Conservation (phyloP, 2,329 filamentous ascomycete genomes). For the Delphinella strobiligena region DNA sequence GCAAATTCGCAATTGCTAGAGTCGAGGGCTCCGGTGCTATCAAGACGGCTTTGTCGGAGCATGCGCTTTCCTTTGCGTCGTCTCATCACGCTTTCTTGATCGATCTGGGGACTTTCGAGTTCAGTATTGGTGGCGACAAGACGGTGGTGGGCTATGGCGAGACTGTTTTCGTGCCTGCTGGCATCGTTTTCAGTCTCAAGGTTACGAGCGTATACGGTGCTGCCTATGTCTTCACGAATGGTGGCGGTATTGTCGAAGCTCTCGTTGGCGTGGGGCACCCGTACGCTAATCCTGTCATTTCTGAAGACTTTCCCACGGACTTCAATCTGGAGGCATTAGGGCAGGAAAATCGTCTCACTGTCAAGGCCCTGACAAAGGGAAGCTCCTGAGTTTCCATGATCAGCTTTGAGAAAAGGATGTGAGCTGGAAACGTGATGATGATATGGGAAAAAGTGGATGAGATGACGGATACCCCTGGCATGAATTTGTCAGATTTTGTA, state of each 20-base stretch:
- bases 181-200: constrained; percentile 31
- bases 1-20: constrained; percentile 41
- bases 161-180: constrained; percentile 37
- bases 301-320: constrained; percentile 1
- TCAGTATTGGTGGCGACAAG: constrained; percentile 26
- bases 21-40: constrained; percentile 30
- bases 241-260: constrained; percentile 34
- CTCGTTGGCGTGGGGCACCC: constrained; percentile 22
- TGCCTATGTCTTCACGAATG: constrained; percentile 37
- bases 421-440: no score
- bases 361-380: no score
- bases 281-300: constrained; percentile 11
- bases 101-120: constrained; percentile 33
- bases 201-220: constrained; percentile 37
- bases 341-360: no score
- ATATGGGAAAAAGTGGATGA: no score
- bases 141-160: constrained; percentile 34
- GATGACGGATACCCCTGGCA: no score
- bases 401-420: no score
- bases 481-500: no score
- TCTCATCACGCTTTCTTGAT: constrained; percentile 44
- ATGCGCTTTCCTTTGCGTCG: constrained; percentile 28
- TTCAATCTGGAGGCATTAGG: no score
- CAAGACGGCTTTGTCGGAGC: constrained; percentile 15
- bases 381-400: no score